Base-by-base conservation (phyloP, 2,329 filamentous ascomycete species). In the Colletotrichum sp. region DNA sequence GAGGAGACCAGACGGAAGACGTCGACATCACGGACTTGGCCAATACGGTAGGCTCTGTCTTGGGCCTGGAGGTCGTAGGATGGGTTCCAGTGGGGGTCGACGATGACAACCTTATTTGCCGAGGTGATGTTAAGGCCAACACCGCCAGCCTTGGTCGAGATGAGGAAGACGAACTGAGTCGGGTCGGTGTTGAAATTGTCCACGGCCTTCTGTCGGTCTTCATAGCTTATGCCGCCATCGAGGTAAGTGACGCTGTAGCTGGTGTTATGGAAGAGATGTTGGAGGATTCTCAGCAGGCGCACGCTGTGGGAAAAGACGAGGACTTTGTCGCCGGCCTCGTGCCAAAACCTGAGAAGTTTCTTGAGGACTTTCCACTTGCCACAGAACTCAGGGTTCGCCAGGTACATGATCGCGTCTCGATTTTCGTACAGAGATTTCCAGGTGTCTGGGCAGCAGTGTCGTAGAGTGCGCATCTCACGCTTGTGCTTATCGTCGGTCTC, bases 71-170 rank as follows among this genome's bases (percentile, higher is more conserved):
- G 89, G 81, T 99, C 97, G 79, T 97, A 96, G 3, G 95, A 92
- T 1, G 97, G 97, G 79, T 99, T 99, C 97, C 97, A 99, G 81
- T 99, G 97, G 0, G 97, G 97, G 82, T 99, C 97, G 64, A 99
- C 93, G 44, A 99, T 95, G 55, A 99, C 96, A 0, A 99, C 97
- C 85, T 99, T 99, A 86, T 99, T 99, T 2, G 97, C 97, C 3
- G 95, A 97, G 0, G 96, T 98, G 82, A 99, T 99, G 82, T 99
- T 99, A 32, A 99, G 88, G 0, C 97, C 97, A 1, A 98, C 94
- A 6, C 97, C 97, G 28, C 97, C 97, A 4, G 97, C 96, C 81
- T 94, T 95, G 8, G 97, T 98, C 26, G 95, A 98, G 80, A 99
- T 98, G 24, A 99, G 89, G 80, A 99, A 99, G 7, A 98, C 96